phyloP scores from a whole-genome alignment of 2,329 filamentous ascomycete genomes.

The Fusarium tupiense region DNA sequence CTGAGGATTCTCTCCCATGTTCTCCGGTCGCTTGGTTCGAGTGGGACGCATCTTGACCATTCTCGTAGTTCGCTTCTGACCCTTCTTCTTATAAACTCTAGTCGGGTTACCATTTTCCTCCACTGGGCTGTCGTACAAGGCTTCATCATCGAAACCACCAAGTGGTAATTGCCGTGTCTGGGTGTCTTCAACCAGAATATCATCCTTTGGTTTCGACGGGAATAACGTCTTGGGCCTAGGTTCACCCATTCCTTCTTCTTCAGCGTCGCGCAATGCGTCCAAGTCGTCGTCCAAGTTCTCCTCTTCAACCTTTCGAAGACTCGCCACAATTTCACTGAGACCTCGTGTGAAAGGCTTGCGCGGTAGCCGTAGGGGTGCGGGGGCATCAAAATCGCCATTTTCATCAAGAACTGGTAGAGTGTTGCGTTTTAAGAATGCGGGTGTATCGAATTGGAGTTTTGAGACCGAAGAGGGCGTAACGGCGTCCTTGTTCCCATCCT shows the following conservation, averaged over 20 bases:
- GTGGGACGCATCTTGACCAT: slow-evolving; percentile 71
- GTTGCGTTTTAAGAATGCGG: slow-evolving; percentile 70
- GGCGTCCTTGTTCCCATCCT: slow-evolving; percentile 50
- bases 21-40: slow-evolving; percentile 57
- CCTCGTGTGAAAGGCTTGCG: slow-evolving; percentile 73
- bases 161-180: slow-evolving; percentile 57
- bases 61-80: slow-evolving; percentile 80
- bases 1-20: slow-evolving; percentile 42
- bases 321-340: slow-evolving; percentile 78
- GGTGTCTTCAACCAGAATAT: slow-evolving; percentile 56
- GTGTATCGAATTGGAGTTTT: slow-evolving; percentile 72
- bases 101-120: slow-evolving; percentile 69
- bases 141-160: slow-evolving; percentile 72
- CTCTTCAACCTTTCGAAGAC: slow-evolving; percentile 75
- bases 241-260: slow-evolving; percentile 56
- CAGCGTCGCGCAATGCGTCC: slow-evolving; percentile 77
- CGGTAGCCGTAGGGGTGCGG: slow-evolving; percentile 62
- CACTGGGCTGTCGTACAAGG: slow-evolving; percentile 62
- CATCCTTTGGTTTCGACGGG: slow-evolving; percentile 43
- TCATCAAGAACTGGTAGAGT: slow-evolving; percentile 65
- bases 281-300: slow-evolving; percentile 77
- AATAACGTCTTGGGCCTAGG: slow-evolving; percentile 36
- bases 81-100: slow-evolving; percentile 82
- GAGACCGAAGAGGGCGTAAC: slow-evolving; percentile 62
- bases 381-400: slow-evolving; percentile 59